These are phyloP conservation scores for Aphanomyces astaci DNA, from an alignment of 352 stramenopile species.

Conservation along the genomic window DNA sequence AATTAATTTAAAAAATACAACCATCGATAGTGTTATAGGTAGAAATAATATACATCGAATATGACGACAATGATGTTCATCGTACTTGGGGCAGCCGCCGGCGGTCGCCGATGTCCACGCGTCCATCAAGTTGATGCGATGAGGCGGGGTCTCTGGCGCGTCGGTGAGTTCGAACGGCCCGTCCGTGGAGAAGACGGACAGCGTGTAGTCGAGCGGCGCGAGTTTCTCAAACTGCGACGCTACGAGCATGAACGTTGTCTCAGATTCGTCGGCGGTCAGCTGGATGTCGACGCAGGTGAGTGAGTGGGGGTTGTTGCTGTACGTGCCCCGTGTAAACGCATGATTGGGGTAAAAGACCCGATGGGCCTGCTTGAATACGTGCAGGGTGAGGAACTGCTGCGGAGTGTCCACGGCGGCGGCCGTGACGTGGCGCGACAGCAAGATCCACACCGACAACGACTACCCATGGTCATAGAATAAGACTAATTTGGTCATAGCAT, in stretches of 20 bases:
- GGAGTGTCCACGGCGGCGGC: constrained; percentile 38
- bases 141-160: not conserved
- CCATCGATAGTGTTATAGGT: too few species aligned
- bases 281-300: constrained; percentile 82
- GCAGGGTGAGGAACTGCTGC: constrained; percentile 84
- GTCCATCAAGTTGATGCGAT: not conserved
- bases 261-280: constrained; percentile 37
- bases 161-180: constrained; percentile 11
- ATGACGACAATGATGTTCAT: not conserved
- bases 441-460: constrained; percentile 79
- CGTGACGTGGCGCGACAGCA: constrained; percentile 90
- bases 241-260: constrained; percentile 75
- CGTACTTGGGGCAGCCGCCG: constrained; percentile 17
- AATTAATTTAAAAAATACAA: too few species aligned
- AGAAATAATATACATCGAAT: not conserved
- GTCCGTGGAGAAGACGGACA: constrained; percentile 75
- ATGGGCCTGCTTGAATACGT: constrained; percentile 70
- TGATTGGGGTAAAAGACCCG: constrained; percentile 81
- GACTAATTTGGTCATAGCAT: not conserved
- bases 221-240: constrained; percentile 89
- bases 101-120: not conserved
- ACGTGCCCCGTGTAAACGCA: constrained; percentile 71
- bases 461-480: not conserved
- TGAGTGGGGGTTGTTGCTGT: constrained; percentile 90
- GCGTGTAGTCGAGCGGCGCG: constrained; percentile 80